Percentiles rank a stretch among this genome's conserved stretches.
phyloP scores from a whole-genome alignment of 2,329 filamentous ascomycete genomes.

The Coniella lustricola region DNA sequence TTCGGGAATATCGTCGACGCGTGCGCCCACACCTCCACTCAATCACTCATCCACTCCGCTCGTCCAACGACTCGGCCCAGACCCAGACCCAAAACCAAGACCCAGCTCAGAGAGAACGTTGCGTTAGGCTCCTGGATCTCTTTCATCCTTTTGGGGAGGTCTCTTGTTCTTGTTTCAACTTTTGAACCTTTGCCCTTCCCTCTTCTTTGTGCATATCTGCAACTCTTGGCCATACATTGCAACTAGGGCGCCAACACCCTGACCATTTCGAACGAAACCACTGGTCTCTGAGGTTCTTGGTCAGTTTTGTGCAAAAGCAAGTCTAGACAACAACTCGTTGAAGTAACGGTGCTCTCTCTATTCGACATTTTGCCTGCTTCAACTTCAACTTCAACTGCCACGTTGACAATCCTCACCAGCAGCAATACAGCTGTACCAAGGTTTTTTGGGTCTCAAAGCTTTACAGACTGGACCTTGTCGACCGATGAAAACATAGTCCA shows the following conservation, averaged over 20 bases:
- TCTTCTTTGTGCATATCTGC: background rate
- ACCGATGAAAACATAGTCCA: constrained; percentile 18
- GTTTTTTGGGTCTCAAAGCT: too few relatives aligned
- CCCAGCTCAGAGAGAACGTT: too few relatives aligned
- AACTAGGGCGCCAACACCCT: too few relatives aligned
- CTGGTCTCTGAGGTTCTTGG: constrained; percentile 2
- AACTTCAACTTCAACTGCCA: too few relatives aligned
- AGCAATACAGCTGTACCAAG: too few relatives aligned
- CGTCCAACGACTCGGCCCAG: too few relatives aligned
- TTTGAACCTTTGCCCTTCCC: constrained; percentile 9
- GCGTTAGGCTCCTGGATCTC: background rate
- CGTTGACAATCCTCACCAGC: too few relatives aligned
- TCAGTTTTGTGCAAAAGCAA: constrained; percentile 7
- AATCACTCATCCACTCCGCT: too few relatives aligned
- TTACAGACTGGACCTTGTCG: background rate
- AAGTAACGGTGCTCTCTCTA: background rate
- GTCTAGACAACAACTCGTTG: background rate
- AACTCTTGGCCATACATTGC: too few relatives aligned
- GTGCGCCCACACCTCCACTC: too few relatives aligned
- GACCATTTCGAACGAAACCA: constrained; percentile 1
- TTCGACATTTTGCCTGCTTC: background rate
- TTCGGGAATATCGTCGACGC: too few relatives aligned
- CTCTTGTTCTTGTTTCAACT: constrained; percentile 15
- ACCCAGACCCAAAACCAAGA: too few relatives aligned
- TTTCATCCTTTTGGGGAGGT: constrained; percentile 10